A percentile compares a stretch with the other conserved stretches of the same genome.
These are phyloP conservation scores for Fusarium hostae DNA, from an alignment of 2,329 filamentous ascomycete genomes.

Conservation along the genomic window DNA sequence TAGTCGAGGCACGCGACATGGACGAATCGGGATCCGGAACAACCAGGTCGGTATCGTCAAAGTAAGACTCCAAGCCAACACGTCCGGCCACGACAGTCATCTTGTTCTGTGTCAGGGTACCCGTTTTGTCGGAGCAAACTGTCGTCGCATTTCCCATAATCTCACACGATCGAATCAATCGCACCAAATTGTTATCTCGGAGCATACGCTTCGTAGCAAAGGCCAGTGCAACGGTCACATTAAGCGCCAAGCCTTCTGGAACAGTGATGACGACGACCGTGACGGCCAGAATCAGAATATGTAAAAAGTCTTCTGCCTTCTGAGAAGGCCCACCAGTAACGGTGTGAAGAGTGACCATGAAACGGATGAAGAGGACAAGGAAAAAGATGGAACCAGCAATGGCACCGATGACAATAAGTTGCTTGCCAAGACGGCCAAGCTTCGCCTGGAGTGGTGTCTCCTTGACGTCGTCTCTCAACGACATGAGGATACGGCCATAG, in stretches of 20 bases:
- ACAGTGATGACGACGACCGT: constrained; percentile 70
- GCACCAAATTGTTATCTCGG: constrained; percentile 71
- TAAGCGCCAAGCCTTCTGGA: constrained; percentile 69
- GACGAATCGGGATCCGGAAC: constrained; percentile 32
- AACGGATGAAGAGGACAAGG: constrained; percentile 54
- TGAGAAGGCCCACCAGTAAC: constrained; percentile 55
- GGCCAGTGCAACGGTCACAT: constrained; percentile 69
- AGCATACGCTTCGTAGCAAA: constrained; percentile 73
- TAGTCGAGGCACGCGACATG: constrained; percentile 36
- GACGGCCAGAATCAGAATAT: constrained; percentile 67
- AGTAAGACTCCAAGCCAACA: constrained; percentile 55
- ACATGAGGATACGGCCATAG: constrained; percentile 82
- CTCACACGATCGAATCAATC: constrained; percentile 68
- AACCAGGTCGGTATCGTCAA: constrained; percentile 50
- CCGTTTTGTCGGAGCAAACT: constrained; percentile 74
- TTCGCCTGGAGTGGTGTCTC: constrained; percentile 83
- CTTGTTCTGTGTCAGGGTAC: constrained; percentile 71
- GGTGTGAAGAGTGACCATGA: constrained; percentile 48
- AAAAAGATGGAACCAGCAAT: constrained; percentile 57
- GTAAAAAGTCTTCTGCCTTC: constrained; percentile 68
- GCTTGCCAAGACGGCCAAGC: constrained; percentile 79
- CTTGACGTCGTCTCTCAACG: constrained; percentile 78
- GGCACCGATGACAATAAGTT: constrained; percentile 65
- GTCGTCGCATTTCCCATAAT: constrained; percentile 73
- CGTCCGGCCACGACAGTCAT: constrained; percentile 71